Base-by-base conservation (phyloP, 1,284 basidiomycete genomes). In the Microbotryum scabiosae region DNA sequence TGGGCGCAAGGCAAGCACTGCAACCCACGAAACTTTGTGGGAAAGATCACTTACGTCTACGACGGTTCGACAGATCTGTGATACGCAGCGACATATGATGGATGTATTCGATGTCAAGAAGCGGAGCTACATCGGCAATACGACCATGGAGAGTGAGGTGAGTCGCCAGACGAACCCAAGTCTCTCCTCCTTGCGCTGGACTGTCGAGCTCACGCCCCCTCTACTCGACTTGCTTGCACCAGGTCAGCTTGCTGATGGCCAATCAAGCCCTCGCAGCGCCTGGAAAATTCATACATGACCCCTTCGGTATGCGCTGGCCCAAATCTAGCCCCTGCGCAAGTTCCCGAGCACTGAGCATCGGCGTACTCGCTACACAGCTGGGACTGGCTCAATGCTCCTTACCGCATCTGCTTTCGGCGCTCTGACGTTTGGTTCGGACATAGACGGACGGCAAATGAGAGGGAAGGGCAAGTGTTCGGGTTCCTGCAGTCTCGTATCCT, bases 301-400 rank as follows among this genome's bases (percentile, higher is more conserved):
- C 96, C 0, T 99, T 98, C 74, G 84, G 65, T 67, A 41, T 25
- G 62, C 43, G 14, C n/a, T 20, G 28, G 36, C 36, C 36, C 14
- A 41, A 18, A 41, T 41, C 8, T 41, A 41, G 36, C 14, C 36
- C 36, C 2, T 12, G 36, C 14, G 36, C 5, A 30, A 12, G 36
- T 18, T 41, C 5, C 10, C 36, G 16, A 41, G 36, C 14, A 41
- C 36, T 41, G 36, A 41, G 14, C 12, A 18, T 41, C 36, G 14
- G 36, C 12, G 36, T 12, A 16, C 36, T 41, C 36, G 21, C 21
- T 30, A 21, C 28, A 44, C 51, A 67, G 69, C 88, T 53, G 96
- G 96, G 1, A 98, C 96, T 0, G 96, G 96, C 7, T 96, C 92
- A 67, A 89, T 97, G 85, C 84, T 92, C 32, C 93, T 97, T 75